Percentiles rank a stretch among this genome's conserved stretches.
Evolutionary conservation across 2,329 filamentous ascomycete genomes (phyloP).

Genomic region (Penicillium vulpinum): DNA sequence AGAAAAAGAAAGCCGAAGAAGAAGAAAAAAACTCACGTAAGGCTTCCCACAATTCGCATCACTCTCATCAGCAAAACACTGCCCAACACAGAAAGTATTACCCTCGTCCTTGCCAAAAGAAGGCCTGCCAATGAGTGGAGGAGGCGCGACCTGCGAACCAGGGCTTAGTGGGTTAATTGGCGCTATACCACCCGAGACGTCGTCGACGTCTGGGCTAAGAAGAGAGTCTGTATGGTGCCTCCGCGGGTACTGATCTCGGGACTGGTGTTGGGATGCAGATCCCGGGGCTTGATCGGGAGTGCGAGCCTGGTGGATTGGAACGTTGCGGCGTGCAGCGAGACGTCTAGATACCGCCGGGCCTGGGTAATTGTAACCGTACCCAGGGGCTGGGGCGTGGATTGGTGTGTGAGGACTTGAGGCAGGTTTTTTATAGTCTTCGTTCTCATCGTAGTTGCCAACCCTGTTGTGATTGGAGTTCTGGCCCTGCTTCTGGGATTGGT

Average conservation of each 20-base stretch:
- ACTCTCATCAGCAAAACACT: constrained; percentile 10
- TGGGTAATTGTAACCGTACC: neutral
- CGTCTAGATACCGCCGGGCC: neutral
- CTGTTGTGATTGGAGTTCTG: neutral
- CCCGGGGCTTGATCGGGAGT: neutral
- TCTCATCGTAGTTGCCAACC: neutral
- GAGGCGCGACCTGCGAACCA: constrained; percentile 13
- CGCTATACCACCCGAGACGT: constrained; percentile 1
- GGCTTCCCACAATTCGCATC: constrained; percentile 13
- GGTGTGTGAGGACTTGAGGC: neutral
- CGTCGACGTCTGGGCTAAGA: neutral
- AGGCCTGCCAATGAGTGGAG: neutral
- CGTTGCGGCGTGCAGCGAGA: neutral
- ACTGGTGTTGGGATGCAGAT: neutral
- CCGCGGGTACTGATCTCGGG: no score
- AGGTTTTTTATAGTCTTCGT: neutral
- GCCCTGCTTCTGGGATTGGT: neutral
- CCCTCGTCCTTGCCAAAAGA: constrained; percentile 15
- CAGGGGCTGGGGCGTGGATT: neutral
- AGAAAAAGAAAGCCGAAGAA: neutral
- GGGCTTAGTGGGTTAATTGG: constrained; percentile 11
- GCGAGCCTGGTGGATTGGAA: neutral
- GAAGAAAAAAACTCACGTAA: constrained; percentile 13
- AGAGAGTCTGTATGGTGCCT: no score
- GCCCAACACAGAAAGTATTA: constrained; percentile 19